These are phyloP conservation scores for Farysia itapuensis DNA, from an alignment of 1,284 basidiomycete species.

Conservation along the genomic window DNA sequence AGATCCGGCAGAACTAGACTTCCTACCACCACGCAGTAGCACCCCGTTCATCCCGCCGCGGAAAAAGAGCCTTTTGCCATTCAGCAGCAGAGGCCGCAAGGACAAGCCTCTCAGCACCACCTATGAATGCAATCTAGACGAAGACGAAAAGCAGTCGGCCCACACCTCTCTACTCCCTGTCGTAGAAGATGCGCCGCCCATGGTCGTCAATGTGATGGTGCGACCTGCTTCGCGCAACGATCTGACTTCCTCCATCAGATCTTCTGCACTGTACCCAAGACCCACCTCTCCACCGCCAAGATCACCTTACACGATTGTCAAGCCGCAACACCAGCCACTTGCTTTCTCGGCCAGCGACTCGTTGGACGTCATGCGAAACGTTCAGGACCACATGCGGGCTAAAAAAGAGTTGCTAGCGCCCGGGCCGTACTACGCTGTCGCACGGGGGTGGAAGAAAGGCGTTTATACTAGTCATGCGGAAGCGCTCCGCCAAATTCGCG, in stretches of 20 bases:
- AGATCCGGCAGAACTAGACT: conserved; percentile 5
- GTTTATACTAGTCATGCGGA: conserved; percentile 27
- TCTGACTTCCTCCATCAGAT: conserved; percentile 16
- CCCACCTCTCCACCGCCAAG: conserved; percentile 2
- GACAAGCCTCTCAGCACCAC: neutral
- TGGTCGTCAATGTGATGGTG: conserved; percentile 6
- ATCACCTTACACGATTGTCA: conserved; percentile 13
- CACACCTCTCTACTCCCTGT: conserved; percentile 2
- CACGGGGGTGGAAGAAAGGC: conserved; percentile 40
- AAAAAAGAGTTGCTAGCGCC: conserved; percentile 1
- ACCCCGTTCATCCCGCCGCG: no score
- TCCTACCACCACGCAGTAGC: no score
- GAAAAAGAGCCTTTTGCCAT: no score
- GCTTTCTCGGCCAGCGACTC: conserved; percentile 5
- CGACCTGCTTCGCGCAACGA: neutral
- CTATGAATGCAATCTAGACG: neutral
- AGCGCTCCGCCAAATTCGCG: conserved; percentile 27
- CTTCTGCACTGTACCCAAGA: conserved; percentile 3
- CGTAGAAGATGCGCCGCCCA: conserved; percentile 11
- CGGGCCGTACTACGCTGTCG: conserved; percentile 25
- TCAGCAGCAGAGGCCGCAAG: conserved; percentile 3
- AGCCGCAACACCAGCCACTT: conserved; percentile 1
- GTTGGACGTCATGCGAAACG: neutral
- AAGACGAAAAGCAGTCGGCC: neutral
- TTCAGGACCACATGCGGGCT: neutral